Conservation (phyloP, 2,329 filamentous ascomycete genomes). For the Alternaria gansuensis region DNA sequence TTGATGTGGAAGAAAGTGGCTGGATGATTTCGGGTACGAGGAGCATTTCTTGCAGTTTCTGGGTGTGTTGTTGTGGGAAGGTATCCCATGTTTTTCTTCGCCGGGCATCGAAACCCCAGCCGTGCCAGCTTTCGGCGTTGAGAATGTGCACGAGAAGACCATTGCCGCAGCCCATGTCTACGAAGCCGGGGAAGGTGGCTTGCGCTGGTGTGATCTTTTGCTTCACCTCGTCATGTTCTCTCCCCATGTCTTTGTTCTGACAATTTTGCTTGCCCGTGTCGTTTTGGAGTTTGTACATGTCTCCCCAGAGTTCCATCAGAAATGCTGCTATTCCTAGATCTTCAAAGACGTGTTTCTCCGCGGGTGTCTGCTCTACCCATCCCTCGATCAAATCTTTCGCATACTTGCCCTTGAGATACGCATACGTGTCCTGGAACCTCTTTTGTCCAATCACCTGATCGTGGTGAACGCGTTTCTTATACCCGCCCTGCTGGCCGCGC, state of each 20-base stretch:
- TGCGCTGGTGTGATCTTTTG: slow-evolving; percentile 22
- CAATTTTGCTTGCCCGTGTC: slow-evolving; percentile 11
- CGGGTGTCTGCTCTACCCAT: slow-evolving; percentile 90
- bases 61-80: slow-evolving; percentile 65
- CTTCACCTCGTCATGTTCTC: neutral
- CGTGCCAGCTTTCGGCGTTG: slow-evolving; percentile 78
- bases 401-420: slow-evolving; percentile 79
- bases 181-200: slow-evolving; percentile 79
- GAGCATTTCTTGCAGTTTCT: slow-evolving; percentile 66
- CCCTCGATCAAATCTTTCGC: slow-evolving; percentile 72
- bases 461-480: slow-evolving; percentile 84
- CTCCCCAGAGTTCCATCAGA: slow-evolving; percentile 86
- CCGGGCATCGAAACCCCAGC: slow-evolving; percentile 94
- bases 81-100: slow-evolving; percentile 82
- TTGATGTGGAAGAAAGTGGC: slow-evolving; percentile 35
- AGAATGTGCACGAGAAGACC: slow-evolving; percentile 88
- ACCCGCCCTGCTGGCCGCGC: slow-evolving; percentile 69
- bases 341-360: slow-evolving; percentile 93
- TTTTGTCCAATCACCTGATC: slow-evolving; percentile 81
- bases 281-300: slow-evolving; percentile 71
- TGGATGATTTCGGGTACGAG: slow-evolving; percentile 65
- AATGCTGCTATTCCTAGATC: slow-evolving; percentile 92
- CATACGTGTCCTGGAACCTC: slow-evolving; percentile 82
- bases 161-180: slow-evolving; percentile 96
- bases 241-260: slow-evolving; percentile 11